phyloP scores from a whole-genome alignment of 805 yeast species.

The Pichia scutulata region DNA sequence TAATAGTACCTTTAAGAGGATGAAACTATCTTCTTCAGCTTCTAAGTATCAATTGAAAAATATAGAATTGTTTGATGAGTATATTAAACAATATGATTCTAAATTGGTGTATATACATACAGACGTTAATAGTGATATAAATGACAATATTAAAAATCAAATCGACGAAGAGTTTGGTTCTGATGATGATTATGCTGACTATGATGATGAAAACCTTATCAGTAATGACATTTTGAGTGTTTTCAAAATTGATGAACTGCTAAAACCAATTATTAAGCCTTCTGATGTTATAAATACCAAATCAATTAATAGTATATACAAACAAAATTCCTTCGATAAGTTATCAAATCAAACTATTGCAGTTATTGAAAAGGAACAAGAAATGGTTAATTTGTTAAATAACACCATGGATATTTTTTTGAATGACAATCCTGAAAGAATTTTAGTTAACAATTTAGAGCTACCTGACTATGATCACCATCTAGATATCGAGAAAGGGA shows the following conservation, averaged over 20 bases:
- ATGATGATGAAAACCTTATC: slow-evolving; percentile 2
- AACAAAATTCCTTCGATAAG: slow-evolving; percentile 43
- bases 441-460: slow-evolving; percentile 56
- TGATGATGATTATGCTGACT: slow-evolving; percentile 15
- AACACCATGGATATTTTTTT: slow-evolving; percentile 69
- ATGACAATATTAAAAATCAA: slow-evolving; percentile 20
- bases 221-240: slow-evolving; percentile 34
- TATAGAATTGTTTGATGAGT: slow-evolving; percentile 14
- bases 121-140: slow-evolving; percentile 15
- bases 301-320: slow-evolving; percentile 60
- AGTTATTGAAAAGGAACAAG: slow-evolving; percentile 74
- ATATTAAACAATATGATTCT: slow-evolving; percentile 14
- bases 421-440: slow-evolving; percentile 76
- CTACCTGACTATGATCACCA: slow-evolving; percentile 68
- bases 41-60: slow-evolving; percentile 17
- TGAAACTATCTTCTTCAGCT: slow-evolving; percentile 18
- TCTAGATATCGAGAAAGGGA: slow-evolving; percentile 28
- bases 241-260: slow-evolving; percentile 47
- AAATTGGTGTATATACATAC: slow-evolving; percentile 22
- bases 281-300: slow-evolving; percentile 69
- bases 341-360: slow-evolving; percentile 70
- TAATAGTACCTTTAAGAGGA: slow-evolving; percentile 21
- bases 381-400: slow-evolving; percentile 61
- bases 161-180: slow-evolving; percentile 25
- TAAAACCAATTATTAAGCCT: slow-evolving; percentile 77